These are phyloP conservation scores for Meyerozyma smithsonii DNA, from an alignment of 1,139 yeast species.

Conservation along the genomic window DNA sequence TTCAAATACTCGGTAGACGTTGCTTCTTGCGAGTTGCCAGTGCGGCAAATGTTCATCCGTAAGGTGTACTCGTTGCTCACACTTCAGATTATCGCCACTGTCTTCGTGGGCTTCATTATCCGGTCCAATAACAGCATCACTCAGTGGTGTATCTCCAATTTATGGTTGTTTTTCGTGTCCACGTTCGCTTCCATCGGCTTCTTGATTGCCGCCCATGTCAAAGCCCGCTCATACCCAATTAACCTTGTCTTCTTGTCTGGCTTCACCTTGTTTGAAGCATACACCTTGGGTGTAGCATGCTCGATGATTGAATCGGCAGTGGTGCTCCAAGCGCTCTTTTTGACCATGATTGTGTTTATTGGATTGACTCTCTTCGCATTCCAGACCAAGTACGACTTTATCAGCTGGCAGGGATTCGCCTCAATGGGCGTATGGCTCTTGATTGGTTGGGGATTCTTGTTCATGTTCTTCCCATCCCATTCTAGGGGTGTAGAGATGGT, in stretches of 20 bases:
- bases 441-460: slow-evolving; percentile 68
- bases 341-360: slow-evolving; percentile 65
- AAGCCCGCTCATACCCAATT: slow-evolving; percentile 61
- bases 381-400: slow-evolving; percentile 78
- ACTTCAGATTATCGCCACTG: slow-evolving; percentile 59
- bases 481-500: slow-evolving; percentile 51
- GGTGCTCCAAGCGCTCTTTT: slow-evolving; percentile 65
- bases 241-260: slow-evolving; percentile 53
- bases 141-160: slow-evolving; percentile 55
- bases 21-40: slow-evolving; percentile 69
- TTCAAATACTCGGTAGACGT: slow-evolving; percentile 80
- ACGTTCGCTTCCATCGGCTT: slow-evolving; percentile 57
- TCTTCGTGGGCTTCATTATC: slow-evolving; percentile 54
- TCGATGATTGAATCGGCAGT: slow-evolving; percentile 59
- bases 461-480: slow-evolving; percentile 60
- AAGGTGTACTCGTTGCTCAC: slow-evolving; percentile 74
- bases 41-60: slow-evolving; percentile 72
- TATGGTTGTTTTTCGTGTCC: slow-evolving; percentile 58
- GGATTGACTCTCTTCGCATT: slow-evolving; percentile 76
- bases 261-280: slow-evolving; percentile 74
- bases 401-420: slow-evolving; percentile 65
- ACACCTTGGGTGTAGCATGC: slow-evolving; percentile 65
- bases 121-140: slow-evolving; percentile 44
- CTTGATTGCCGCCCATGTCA: slow-evolving; percentile 54
- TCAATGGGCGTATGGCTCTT: slow-evolving; percentile 62